Base-by-base conservation (phyloP, 192 early-diverging fungal species). In the Pilobolus umbonatus region DNA sequence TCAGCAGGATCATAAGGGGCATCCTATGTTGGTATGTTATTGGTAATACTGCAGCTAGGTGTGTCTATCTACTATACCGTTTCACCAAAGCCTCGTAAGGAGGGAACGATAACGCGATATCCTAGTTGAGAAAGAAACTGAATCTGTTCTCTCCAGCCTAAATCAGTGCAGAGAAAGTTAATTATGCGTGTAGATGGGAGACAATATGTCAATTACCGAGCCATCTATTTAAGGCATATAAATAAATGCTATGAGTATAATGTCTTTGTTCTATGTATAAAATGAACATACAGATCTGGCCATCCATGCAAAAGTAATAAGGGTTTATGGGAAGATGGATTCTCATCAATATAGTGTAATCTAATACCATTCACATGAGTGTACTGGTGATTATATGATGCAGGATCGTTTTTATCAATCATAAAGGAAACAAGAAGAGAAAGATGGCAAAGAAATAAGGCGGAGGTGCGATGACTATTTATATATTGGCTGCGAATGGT, bases 91-190 rank as follows among this genome's bases (percentile, higher is more conserved):
- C 82, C 82, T 5, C 79, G 62, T 24, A 67, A 52, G 22, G 78
- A 75, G 19, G 69, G 60, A 32, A 64, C 80, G 39, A 85, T 79
- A 12, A 85, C 82, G 22, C 82, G 71, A 55, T 80, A 85, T 8
- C 82, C 82, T 25, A 75, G 73, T 7, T 72, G 51, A 24, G 65
- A 79, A 22, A 85, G 62, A 38, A 64, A 80, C 10, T 65, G 61
- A 52, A 85, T 85, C 42, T 73, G 71, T 17, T 73, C 52, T 48
- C 71, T 47, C 71, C 71, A 73, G 30, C n/a, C n/a, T 61, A 55
- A 58, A 35, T 21, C 8, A 29, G 3, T 2, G 14, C 3, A 26
- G 7, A 10, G 14, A 9, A 19, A 25, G 24, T 28, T n/a, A n/a
- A 40, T 9, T 7, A 15, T 44, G 1, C 4, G 19, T 29, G 32